Base-by-base conservation (phyloP, 768 basidiomycete species). In the Lactifluus echinatus region DNA sequence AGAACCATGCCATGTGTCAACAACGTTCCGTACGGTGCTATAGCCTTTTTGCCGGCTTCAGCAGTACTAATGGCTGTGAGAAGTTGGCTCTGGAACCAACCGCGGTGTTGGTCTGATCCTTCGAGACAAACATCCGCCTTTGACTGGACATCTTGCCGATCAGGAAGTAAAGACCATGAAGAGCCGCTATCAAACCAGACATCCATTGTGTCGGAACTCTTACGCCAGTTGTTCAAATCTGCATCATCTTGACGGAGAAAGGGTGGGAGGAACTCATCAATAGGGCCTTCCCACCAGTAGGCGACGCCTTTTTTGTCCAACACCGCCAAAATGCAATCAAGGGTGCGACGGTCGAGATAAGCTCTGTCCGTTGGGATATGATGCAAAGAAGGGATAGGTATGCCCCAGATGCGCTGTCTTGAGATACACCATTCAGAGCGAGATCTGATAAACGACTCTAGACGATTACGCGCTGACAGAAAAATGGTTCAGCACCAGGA, bases 341-440 rank as follows among this genome's bases (percentile, higher is more conserved):
- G 73, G 1, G 84, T 84, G 6, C 75, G 73, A 1, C 75, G 60
- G 54, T 83, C 79, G 49, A 97, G 82, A 43, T 89, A 69, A 4
- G 87, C 80, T 29, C 75, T 73, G 54, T 82, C 83, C 8, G 82
- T 82, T 11, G 76, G 72, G 6, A 76, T 68, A 66, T 87, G 82
- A 66, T 92, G 79, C 2, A 99, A 72, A 2, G 89, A 85, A 2
- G 94, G 95, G 57, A 99, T 97, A 4, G 95, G 95, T 1, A 96
- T 90, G 19, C 95, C 95, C 95, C 95, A 99, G 19, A 89, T 87
- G 29, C 95, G 86, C 67, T 99, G 95, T 6, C 95, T 86, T 39
- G 95, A 98, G 55, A 99, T 97, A 66, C 95, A 99, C 95, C 95
- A 99, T 72, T 99, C 95, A 0, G 93, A 92, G 11, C 95, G 89